Percentiles rank a stretch among this genome's conserved stretches.
phyloP scores from a whole-genome alignment of 352 stramenopile genomes.

The Peronospora tabacina region DNA sequence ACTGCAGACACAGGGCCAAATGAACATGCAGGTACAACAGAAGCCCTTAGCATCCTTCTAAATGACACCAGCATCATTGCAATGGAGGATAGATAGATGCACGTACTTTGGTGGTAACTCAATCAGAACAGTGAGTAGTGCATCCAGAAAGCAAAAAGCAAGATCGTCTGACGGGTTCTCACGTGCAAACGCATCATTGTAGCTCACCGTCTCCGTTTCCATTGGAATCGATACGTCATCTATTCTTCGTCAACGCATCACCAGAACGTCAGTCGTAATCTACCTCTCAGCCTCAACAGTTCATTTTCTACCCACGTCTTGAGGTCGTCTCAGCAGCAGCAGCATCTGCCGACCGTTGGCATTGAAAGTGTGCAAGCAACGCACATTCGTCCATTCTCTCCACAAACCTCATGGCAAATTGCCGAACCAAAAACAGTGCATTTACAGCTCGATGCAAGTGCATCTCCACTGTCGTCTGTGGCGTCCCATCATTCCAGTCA shows the following conservation, averaged over 20 bases:
- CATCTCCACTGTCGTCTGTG: conserved; percentile 33
- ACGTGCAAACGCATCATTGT: conserved; percentile 1
- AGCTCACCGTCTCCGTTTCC: conserved; percentile 5
- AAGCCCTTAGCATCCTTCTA: conserved; percentile 1
- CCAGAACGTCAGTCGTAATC: not conserved
- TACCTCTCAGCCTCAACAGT: not conserved
- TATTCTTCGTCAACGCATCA: not conserved
- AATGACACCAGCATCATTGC: not conserved
- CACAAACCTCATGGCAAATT: conserved; percentile 67
- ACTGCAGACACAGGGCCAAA: conserved; percentile 1
- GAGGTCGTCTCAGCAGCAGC: not conserved
- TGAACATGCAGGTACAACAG: not conserved
- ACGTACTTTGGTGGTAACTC: conserved; percentile 59
- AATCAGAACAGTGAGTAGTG: conserved; percentile 44
- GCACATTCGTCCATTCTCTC: conserved; percentile 57
- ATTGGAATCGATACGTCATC: conserved; percentile 32
- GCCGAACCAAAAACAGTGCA: conserved; percentile 61
- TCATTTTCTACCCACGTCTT: conserved; percentile 14
- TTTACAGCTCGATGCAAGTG: conserved; percentile 54
- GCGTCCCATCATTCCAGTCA: conserved; percentile 24
- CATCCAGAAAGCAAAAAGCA: conserved; percentile 58
- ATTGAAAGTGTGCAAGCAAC: conserved; percentile 58
- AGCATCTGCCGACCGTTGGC: conserved; percentile 15
- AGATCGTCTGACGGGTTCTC: conserved; percentile 44
- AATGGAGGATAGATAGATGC: not conserved